Base-by-base conservation (phyloP, 2,329 filamentous ascomycete genomes). In the Elsinoe necatrix region DNA sequence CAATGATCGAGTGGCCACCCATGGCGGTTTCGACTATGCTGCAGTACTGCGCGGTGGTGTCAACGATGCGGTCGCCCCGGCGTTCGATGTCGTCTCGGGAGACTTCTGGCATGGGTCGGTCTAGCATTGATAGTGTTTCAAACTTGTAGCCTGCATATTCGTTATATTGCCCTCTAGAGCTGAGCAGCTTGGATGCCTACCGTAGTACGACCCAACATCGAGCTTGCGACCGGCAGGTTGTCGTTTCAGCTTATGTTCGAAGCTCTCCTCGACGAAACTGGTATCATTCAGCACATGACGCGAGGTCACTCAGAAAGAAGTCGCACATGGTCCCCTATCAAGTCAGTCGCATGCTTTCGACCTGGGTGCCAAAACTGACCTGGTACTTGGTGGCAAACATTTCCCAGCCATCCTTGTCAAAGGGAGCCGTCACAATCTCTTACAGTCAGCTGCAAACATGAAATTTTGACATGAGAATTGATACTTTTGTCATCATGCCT, bases 131-230 rank as follows among this genome's bases (percentile, higher is more conserved):
- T 1, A 98, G 72, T 0, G 89, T 87, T 71, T 98, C 93, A 65
- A 98, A 98, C 69, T 98, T 98, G 75, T 98, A 98, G 34, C 92
- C 89, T 92, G 61, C 21, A n/a, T n/a, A n/a, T n/a, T n/a, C n/a
- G n/a, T n/a, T n/a, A n/a, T n/a, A n/a, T n/a, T n/a, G n/a, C n/a
- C n/a, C n/a, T n/a, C n/a, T n/a, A n/a, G n/a, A n/a, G n/a, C n/a
- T n/a, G n/a, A n/a, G 9, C 27, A 29, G 9, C 4, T 29, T 29
- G 4, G 14, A 25, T 27, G 55, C 65, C 60, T 72, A 90, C 88
- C 92, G 92, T 92, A 97, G 67, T 85, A 98, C 51, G 85, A 83
- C 90, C 96, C 96, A 61, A 91, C 76, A 58, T 93, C 86, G 52
- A 86, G 42, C 84, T 0, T 87, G 80, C 67, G 54, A 68, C 66